These are phyloP conservation scores for Lycium barbarum DNA, from an alignment of 257 asterid genomes.

Conservation along the genomic window DNA sequence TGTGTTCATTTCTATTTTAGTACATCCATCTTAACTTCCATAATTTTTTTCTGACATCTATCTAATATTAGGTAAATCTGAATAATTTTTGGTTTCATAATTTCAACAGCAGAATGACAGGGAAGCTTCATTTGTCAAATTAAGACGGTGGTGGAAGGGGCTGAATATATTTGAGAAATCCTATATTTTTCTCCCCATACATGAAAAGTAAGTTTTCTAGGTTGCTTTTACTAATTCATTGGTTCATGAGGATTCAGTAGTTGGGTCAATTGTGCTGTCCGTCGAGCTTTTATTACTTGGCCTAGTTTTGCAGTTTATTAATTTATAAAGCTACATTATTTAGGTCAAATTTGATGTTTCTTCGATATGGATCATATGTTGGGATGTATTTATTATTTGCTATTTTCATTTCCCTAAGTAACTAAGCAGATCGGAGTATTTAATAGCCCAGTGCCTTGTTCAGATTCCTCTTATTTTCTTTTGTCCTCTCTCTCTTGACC, in stretches of 20 bases:
- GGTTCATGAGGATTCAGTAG: conserved; percentile 6
- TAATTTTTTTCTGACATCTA: not conserved
- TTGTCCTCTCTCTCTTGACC: not conserved
- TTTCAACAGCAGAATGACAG: conserved; percentile 55
- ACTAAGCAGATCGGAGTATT: not conserved
- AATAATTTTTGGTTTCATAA: conserved; percentile 2
- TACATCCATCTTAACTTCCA: conserved; percentile 21
- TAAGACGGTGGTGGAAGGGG: conserved; percentile 99
- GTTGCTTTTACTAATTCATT: not conserved
- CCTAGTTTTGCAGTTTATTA: conserved; percentile 19
- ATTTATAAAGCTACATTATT: conserved; percentile 7
- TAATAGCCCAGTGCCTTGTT: not conserved
- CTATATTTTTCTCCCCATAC: conserved; percentile 87
- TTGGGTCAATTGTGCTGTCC: conserved; percentile 1
- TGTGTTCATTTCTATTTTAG: not conserved
- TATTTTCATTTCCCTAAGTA: not conserved
- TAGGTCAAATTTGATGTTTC: not conserved
- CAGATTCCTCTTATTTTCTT: not conserved
- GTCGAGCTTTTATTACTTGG: conserved; percentile 18
- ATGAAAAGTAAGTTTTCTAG: conserved; percentile 72
- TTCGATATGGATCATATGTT: conserved; percentile 1
- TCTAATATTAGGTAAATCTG: conserved; percentile 13
- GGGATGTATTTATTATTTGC: conserved; percentile 11
- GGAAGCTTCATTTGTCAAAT: conserved; percentile 70
- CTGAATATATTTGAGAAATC: conserved; percentile 89